These are phyloP conservation scores for Colletotrichum neosansevieriae DNA, from an alignment of 2,329 filamentous ascomycete species.

Conservation along the genomic window DNA sequence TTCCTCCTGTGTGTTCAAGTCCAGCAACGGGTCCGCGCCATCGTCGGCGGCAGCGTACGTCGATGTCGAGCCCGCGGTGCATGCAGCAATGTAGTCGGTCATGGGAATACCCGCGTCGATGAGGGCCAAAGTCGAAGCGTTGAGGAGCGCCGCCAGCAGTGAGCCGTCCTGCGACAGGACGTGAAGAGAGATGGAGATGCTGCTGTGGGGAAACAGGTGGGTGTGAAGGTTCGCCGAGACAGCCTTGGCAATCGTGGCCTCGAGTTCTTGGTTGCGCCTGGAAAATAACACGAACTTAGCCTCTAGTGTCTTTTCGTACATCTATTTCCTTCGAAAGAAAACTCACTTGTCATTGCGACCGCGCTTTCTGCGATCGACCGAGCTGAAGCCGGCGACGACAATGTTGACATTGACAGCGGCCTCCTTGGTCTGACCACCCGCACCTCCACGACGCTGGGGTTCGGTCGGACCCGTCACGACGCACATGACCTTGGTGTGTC, in stretches of 20 bases:
- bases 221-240: conserved; percentile 85
- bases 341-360: conserved; percentile 82
- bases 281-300: no score
- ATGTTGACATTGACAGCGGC: conserved; percentile 85
- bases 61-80: conserved; percentile 85
- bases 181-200: conserved; percentile 85
- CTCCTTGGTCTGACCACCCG: conserved; percentile 54
- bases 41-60: conserved; percentile 75
- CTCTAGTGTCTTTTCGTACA: background rate
- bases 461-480: conserved; percentile 90
- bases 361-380: conserved; percentile 84
- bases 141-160: conserved; percentile 88
- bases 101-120: conserved; percentile 97
- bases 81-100: conserved; percentile 90
- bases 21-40: conserved; percentile 79
- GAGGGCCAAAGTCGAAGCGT: conserved; percentile 90
- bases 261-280: conserved; percentile 84
- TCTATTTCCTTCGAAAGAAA: background rate
- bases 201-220: conserved; percentile 88
- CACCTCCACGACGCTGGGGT: conserved; percentile 52
- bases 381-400: conserved; percentile 87
- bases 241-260: conserved; percentile 81
- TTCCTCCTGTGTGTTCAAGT: conserved; percentile 84
- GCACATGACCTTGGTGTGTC: conserved; percentile 97
- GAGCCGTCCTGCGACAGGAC: conserved; percentile 92